A percentile compares a stretch with the other conserved stretches of the same genome.
These are phyloP conservation scores for Coniochaeta pulveracea DNA, from an alignment of 2,329 filamentous ascomycete species.

Conservation along the genomic window DNA sequence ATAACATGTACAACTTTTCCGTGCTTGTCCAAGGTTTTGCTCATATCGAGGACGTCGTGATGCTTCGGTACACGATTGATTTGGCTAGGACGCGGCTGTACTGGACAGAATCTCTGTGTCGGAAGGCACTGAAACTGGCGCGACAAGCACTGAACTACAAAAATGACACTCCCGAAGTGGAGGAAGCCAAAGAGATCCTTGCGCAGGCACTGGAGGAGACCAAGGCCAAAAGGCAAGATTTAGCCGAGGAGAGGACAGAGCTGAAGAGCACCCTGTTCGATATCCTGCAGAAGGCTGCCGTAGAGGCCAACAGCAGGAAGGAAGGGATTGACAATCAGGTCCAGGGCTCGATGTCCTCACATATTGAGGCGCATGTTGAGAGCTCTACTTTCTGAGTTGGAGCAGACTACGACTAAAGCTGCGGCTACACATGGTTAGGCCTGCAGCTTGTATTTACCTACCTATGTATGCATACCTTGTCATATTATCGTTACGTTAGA, in stretches of 20 bases:
- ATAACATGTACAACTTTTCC: constrained; percentile 20
- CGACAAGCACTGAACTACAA: too few species aligned
- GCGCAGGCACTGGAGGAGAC: constrained; percentile 9
- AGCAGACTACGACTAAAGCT: too few species aligned
- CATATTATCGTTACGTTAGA: too few species aligned
- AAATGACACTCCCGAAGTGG: too few species aligned
- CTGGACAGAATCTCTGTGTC: constrained; percentile 9
- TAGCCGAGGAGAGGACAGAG: constrained; percentile 10
- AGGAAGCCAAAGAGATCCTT: neutral
- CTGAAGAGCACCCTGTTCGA: constrained; percentile 13
- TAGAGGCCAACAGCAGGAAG: too few species aligned
- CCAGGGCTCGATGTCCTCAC: too few species aligned
- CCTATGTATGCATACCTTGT: too few species aligned
- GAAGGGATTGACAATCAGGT: too few species aligned
- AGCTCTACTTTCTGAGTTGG: too few species aligned
- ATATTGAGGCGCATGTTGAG: too few species aligned
- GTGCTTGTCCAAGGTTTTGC: constrained; percentile 17
- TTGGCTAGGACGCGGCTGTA: constrained; percentile 11
- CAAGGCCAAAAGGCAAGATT: constrained; percentile 8
- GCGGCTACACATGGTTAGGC: too few species aligned
- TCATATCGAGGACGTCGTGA: constrained; percentile 14
- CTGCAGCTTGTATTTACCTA: too few species aligned
- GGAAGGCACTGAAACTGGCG: constrained; percentile 11
- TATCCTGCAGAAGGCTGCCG: constrained; percentile 19
- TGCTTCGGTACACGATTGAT: constrained; percentile 12